Base-by-base conservation (phyloP, 345 rosid species). In the Pistacia vera region DNA sequence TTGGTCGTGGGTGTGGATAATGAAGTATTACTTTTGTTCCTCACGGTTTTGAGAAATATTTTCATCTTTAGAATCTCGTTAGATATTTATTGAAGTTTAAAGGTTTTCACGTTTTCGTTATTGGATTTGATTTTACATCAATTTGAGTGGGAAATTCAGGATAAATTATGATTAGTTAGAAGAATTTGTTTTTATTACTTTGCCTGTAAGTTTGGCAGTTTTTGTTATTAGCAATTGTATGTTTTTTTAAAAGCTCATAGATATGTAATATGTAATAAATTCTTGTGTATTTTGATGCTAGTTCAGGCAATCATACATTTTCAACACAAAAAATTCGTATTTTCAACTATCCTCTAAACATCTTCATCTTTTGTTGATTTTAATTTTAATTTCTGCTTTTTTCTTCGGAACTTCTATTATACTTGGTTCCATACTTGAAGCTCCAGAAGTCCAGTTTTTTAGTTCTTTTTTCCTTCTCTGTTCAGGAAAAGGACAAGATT, bases 401-500 rank as follows among this genome's bases (percentile, higher is more conserved):
- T 54, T 49, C 62, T 56, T 68, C 28, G 51, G 8, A 36, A 20
- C 38, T 62, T 63, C 5, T 2, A 14, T 56, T 28, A 0, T 71
- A 63, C 17, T 38, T 58, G 49, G 30, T 55, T 10, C 38, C 16
- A 33, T 57, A 70, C 59, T 56, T 71, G 49, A 44, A 51, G 48
- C 56, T 69, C 55, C 48, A 46, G 56, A 73, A 57, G 28, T 48
- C 28, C 25, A 17, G 22, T 66, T 35, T 63, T n/a, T 57, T 44
- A 33, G 58, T 22, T 66, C 2, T 33, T 10, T 59, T 51, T 35
- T 28, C 54, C 35, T 41, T 49, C 30, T 77, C 67, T 75, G 11
- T 83, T 62, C 85, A 93, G 98, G 99, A 68, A 91, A 90, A 83
- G 99, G 98, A 66, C 74, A 86, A 77, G 94, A 89, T 13, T 96